Percentiles rank a stretch among this genome's conserved stretches.
phyloP scores from a whole-genome alignment of 768 basidiomycete genomes.

The Candolleomyces aberdarensis region DNA sequence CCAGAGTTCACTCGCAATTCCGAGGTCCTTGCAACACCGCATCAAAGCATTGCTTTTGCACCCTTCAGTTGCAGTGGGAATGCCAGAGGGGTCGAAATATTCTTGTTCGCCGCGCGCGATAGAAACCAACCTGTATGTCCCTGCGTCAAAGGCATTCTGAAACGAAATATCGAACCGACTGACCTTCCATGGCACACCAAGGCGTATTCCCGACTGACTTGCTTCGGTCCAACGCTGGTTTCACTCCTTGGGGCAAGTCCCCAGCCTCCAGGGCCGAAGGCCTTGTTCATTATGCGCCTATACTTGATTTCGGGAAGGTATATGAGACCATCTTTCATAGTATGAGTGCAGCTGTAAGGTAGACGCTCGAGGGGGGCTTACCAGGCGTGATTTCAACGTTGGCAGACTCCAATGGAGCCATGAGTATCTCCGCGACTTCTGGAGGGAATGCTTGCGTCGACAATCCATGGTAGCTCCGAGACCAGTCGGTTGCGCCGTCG shows the following conservation, averaged over 20 bases:
- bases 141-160: background rate
- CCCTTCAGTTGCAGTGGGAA: conserved; percentile 91
- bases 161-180: conserved; percentile 20
- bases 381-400: conserved; percentile 97
- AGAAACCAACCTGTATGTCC: conserved; percentile 65
- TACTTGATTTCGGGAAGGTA: conserved; percentile 99
- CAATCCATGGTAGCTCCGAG: conserved; percentile 80
- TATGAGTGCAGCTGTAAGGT: background rate
- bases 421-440: conserved; percentile 68
- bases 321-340: conserved; percentile 72
- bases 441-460: conserved; percentile 73
- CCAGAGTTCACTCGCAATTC: conserved; percentile 96
- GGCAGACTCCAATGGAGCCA: conserved; percentile 68
- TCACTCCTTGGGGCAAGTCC: conserved; percentile 92
- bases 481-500: conserved; percentile 70
- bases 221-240: conserved; percentile 82
- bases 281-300: conserved; percentile 83
- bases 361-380: conserved; percentile 27
- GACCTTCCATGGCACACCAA: conserved; percentile 90
- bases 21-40: conserved; percentile 96
- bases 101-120: conserved; percentile 95
- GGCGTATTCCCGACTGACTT: conserved; percentile 93
- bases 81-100: conserved; percentile 87
- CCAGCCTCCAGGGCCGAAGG: conserved; percentile 97
- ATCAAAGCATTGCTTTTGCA: conserved; percentile 97